Percentiles rank a stretch among this genome's conserved stretches.
Evolutionary conservation across 2,329 filamentous ascomycete species (phyloP).

Genomic region (Furcasterigmium sp.): DNA sequence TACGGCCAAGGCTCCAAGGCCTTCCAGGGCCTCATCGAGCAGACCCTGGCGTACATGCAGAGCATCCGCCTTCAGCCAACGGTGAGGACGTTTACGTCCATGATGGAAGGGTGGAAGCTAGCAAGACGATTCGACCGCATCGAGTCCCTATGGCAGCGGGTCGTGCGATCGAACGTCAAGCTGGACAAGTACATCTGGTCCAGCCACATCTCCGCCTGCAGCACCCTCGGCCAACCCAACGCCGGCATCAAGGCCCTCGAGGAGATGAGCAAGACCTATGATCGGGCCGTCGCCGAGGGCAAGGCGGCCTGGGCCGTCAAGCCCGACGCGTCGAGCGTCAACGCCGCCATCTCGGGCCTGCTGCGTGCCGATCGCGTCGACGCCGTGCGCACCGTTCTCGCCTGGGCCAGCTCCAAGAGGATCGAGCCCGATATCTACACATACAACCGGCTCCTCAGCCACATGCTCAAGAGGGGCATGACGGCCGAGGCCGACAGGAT

Average conservation of each 20-base stretch:
- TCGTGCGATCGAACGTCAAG: conserved; percentile 49
- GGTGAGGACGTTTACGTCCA: conserved; percentile 63
- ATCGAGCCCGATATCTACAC: conserved; percentile 53
- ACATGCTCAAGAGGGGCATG: conserved; percentile 46
- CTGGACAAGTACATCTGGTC: conserved; percentile 68
- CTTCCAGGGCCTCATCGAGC: background rate
- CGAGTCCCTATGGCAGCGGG: conserved; percentile 61
- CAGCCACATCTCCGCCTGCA: conserved; percentile 60
- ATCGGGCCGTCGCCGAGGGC: conserved; percentile 24
- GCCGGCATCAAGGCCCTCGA: conserved; percentile 58
- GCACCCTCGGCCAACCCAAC: conserved; percentile 47
- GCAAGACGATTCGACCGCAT: conserved; percentile 55
- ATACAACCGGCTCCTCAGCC: conserved; percentile 66
- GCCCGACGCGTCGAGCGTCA: conserved; percentile 61
- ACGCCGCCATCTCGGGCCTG: conserved; percentile 63
- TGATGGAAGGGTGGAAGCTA: conserved; percentile 66
- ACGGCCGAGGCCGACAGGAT: conserved; percentile 43
- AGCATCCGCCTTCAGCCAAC: conserved; percentile 50
- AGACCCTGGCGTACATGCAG: conserved; percentile 36
- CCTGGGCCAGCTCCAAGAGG: conserved; percentile 51
- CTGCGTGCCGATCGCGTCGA: conserved; percentile 40
- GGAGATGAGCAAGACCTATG: conserved; percentile 62
- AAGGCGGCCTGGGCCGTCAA: conserved; percentile 34
- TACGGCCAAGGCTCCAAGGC: background rate
- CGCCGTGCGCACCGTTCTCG: conserved; percentile 48